A percentile compares a stretch with the other conserved stretches of the same genome.
These are phyloP conservation scores for Stropharia rugosoannulata DNA, from an alignment of 768 basidiomycete species.

Conservation along the genomic window DNA sequence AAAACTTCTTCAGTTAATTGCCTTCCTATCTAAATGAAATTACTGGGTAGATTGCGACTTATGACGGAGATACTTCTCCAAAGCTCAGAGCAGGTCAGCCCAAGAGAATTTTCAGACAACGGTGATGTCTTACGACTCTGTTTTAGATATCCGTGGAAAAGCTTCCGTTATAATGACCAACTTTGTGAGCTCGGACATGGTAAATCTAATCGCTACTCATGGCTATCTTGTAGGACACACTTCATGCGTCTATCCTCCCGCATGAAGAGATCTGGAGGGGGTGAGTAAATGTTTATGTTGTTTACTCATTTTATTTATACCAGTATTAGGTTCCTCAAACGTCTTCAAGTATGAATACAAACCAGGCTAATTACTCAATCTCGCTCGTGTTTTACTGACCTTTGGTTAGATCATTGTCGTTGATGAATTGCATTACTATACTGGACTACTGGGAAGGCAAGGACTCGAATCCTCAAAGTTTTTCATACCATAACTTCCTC, in stretches of 20 bases:
- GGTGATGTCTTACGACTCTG: no score
- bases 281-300: slow-evolving; percentile 28
- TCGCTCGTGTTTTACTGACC: not conserved
- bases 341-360: slow-evolving; percentile 46
- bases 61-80: slow-evolving; percentile 86
- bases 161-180: slow-evolving; percentile 88
- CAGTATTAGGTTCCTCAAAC: slow-evolving; percentile 63
- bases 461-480: not conserved
- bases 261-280: slow-evolving; percentile 83
- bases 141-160: slow-evolving; percentile 57
- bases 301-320: slow-evolving; percentile 6
- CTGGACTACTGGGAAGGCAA: slow-evolving; percentile 77
- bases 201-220: not conserved
- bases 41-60: slow-evolving; percentile 59
- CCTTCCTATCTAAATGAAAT: not conserved
- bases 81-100: slow-evolving; percentile 58
- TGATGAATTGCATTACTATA: slow-evolving; percentile 88
- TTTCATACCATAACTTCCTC: not conserved
- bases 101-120: not conserved
- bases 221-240: slow-evolving; percentile 62
- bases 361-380: no score
- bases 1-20: not conserved
- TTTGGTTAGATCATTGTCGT: slow-evolving; percentile 63
- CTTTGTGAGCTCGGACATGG: slow-evolving; percentile 49
- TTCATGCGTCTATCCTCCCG: slow-evolving; percentile 83